Evolutionary conservation across 176 grass and related monocot genomes (phyloP).

Genomic region (Aegilops speltoides): DNA sequence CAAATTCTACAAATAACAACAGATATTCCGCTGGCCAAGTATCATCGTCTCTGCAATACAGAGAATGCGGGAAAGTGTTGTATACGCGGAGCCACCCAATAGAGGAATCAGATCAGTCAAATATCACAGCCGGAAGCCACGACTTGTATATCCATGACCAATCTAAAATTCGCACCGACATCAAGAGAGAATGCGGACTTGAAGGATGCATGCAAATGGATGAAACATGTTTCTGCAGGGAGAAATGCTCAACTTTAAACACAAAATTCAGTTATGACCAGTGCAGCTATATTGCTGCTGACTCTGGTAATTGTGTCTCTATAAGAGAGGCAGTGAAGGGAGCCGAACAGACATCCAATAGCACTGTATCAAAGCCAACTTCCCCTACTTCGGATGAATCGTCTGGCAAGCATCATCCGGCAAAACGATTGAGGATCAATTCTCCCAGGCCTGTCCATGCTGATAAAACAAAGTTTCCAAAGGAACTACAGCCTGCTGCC

Average conservation of each 20-base stretch:
- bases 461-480: slow-evolving; percentile 32
- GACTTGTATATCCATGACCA: slow-evolving; percentile 41
- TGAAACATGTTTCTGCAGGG: slow-evolving; percentile 30
- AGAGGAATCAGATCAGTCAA: slow-evolving; percentile 40
- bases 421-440: slow-evolving; percentile 51
- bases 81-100: neutral
- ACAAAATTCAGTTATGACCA: slow-evolving; percentile 23
- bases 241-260: slow-evolving; percentile 39
- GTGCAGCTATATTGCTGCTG: slow-evolving; percentile 10
- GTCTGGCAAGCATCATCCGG: slow-evolving; percentile 37
- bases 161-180: slow-evolving; percentile 12
- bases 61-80: slow-evolving; percentile 17
- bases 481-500: slow-evolving; percentile 16
- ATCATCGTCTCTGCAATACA: neutral
- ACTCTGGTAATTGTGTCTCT: slow-evolving; percentile 46
- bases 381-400: slow-evolving; percentile 42
- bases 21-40: neutral
- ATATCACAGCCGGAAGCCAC: slow-evolving; percentile 16
- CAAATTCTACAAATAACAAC: slow-evolving; percentile 34
- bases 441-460: slow-evolving; percentile 14
- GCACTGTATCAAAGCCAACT: slow-evolving; percentile 44
- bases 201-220: slow-evolving; percentile 33
- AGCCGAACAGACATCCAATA: slow-evolving; percentile 42
- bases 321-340: slow-evolving; percentile 22
- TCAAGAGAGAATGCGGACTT: slow-evolving; percentile 29